A percentile compares a stretch with the other conserved stretches of the same genome.
Conservation (phyloP, 345 rosid genomes). For the Durio zibethinus region DNA sequence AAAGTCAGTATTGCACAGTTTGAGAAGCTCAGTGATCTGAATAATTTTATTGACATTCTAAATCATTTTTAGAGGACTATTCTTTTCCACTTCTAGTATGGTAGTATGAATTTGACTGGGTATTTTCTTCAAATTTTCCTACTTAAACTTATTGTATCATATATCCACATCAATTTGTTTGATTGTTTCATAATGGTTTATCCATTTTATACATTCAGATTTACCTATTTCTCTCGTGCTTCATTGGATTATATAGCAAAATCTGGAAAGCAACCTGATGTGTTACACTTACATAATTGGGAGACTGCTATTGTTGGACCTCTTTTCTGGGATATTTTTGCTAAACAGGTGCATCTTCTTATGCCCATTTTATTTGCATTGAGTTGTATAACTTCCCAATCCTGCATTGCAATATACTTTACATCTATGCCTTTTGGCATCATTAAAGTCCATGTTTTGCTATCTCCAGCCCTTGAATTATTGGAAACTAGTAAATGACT, state of each 20-base stretch:
- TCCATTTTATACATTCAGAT: conserved; percentile 40
- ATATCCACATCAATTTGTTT: not conserved
- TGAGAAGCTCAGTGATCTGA: not conserved
- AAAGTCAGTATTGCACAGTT: not conserved
- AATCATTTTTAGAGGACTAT: not conserved
- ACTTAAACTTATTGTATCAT: not conserved
- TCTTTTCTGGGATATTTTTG: conserved; percentile 86
- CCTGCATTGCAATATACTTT: not conserved
- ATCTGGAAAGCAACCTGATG: conserved; percentile 86
- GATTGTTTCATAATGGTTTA: conserved; percentile 14
- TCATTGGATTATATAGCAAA: conserved; percentile 74
- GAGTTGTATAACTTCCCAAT: not conserved
- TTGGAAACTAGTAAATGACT: not conserved
- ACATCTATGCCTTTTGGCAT: not conserved
- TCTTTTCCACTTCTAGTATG: not conserved
- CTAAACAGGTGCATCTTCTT: conserved; percentile 49
- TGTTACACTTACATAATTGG: conserved; percentile 80
- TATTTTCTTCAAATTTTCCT: conserved; percentile 1
- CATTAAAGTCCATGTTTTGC: not conserved
- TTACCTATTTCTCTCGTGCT: conserved; percentile 85
- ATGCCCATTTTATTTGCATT: not conserved
- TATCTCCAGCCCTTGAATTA: not conserved
- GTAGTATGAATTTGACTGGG: not conserved
- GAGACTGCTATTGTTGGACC: conserved; percentile 88
- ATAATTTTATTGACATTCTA: not conserved